Conservation (phyloP, 2,329 filamentous ascomycete species). For the Exophiala sideris region DNA sequence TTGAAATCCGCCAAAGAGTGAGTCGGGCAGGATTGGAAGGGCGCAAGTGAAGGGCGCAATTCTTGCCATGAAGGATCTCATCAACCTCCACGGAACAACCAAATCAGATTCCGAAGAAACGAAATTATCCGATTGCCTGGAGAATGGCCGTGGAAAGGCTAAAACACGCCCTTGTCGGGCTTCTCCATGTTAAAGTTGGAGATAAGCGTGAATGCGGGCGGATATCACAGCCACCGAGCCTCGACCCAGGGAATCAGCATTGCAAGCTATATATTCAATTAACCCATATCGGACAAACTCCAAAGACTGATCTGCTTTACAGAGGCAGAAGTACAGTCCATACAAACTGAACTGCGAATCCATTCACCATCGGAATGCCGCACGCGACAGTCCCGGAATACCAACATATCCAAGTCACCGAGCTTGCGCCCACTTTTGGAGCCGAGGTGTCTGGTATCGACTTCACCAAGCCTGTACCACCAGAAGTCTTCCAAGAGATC, state of each 20-base stretch:
- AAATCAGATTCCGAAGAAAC: not conserved
- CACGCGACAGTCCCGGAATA: slow-evolving; percentile 6
- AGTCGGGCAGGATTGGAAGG: too few species aligned
- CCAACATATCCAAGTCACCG: slow-evolving; percentile 7
- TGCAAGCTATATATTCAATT: not conserved
- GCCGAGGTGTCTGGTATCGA: slow-evolving; percentile 39
- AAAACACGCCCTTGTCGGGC: not conserved
- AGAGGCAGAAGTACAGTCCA: not conserved
- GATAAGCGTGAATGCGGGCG: slow-evolving; percentile 2
- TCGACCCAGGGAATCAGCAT: not conserved
- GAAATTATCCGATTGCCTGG: not conserved
- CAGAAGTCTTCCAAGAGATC: slow-evolving; percentile 37
- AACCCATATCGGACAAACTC: too few species aligned
- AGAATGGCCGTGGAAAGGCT: not conserved
- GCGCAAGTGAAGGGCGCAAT: too few species aligned
- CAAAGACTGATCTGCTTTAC: not conserved
- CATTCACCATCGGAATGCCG: not conserved
- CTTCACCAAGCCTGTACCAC: slow-evolving; percentile 33
- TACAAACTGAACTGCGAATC: too few species aligned
- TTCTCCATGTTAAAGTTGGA: slow-evolving; percentile 7
- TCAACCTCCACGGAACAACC: too few species aligned
- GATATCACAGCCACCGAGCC: not conserved
- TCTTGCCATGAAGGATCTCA: too few species aligned
- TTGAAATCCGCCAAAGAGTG: not conserved
- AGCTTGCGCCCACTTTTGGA: slow-evolving; percentile 16